Base-by-base conservation (phyloP, 257 asterid species). In the Petunia axillaris region DNA sequence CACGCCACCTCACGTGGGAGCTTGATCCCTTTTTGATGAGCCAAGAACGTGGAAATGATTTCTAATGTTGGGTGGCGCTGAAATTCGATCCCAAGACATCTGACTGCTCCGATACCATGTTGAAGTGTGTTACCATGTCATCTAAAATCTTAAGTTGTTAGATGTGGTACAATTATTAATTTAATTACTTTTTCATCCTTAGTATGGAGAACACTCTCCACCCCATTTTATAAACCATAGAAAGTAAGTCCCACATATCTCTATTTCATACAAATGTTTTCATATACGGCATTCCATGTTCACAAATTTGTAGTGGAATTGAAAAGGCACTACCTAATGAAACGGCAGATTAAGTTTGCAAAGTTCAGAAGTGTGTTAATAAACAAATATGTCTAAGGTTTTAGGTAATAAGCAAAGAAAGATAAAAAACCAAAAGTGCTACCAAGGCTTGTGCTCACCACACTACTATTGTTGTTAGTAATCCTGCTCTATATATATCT, bases 151-250 rank as follows among this genome's bases (percentile, higher is more conserved):
- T 25, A 25, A 25, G 25, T 25, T 25, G 25, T 25, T 25, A 25
- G 25, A 25, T 25, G 25, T 25, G 25, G 25, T 25, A 25, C 25
- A 25, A 25, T 25, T 25, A 25, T 25, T 25, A 25, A 25, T 25
- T 25, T 25, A 25, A 25, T 25, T 25, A 35, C n/a, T 57, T 40
- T 68, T 37, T 37, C 71, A 75, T 77, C 74, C 70, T 58, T 44
- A 53, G 82, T 85, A 86, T 87, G 95, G 87, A 77, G 78, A 40
- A 75, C 92, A 89, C 91, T 85, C 90, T 91, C 90, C 90, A 82
- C 84, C 85, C 78, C 25, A 25, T 81, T 82, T 65, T 75, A 77
- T 79, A 83, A 44, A 25, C 25, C 25, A 25, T 25, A 25, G 25
- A 25, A 25, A 25, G 11, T 7, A 13, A 37, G 35, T 35, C 35